Percentiles rank a stretch among this genome's conserved stretches.
These are phyloP conservation scores for Suhomyces prunicola DNA, from an alignment of 805 yeast species.

Conservation along the genomic window DNA sequence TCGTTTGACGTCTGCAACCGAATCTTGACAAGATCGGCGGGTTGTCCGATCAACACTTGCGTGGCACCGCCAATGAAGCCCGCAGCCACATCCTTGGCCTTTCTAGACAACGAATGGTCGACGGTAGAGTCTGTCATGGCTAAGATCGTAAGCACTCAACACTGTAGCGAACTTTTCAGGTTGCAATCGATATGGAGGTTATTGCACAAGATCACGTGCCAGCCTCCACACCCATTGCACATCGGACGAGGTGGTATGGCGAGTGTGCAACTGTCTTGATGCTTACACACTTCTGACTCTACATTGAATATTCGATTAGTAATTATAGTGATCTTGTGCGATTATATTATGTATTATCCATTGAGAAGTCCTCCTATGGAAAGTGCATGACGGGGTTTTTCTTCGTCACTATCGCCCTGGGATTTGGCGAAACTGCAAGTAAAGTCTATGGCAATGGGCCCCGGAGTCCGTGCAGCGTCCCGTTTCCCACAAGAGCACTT, in stretches of 20 bases:
- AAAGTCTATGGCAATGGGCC: constrained; percentile 28
- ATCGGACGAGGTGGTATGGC: not conserved
- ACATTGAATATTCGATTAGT: too few species aligned
- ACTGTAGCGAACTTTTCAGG: not conserved
- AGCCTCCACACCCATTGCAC: not conserved
- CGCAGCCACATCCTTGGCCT: constrained; percentile 41
- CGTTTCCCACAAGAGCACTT: not conserved
- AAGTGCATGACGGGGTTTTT: constrained; percentile 20
- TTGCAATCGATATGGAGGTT: not conserved
- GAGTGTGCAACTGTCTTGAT: too few species aligned
- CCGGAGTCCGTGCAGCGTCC: not conserved
- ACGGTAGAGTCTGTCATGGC: constrained; percentile 16
- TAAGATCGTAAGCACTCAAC: not conserved
- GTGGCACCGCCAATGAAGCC: constrained; percentile 48
- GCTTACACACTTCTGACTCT: too few species aligned
- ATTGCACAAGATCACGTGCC: constrained; percentile 15
- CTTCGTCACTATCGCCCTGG: not conserved
- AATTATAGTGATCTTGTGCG: too few species aligned
- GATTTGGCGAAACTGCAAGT: constrained; percentile 15
- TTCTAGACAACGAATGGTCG: constrained; percentile 35
- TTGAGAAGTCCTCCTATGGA: constrained; percentile 43
- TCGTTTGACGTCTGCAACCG: constrained; percentile 38
- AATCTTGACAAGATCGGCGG: constrained; percentile 44
- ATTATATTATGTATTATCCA: constrained; percentile 8
- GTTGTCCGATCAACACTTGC: constrained; percentile 46